Evolutionary conservation across 2,329 filamentous ascomycete genomes (phyloP).

Genomic region (Boeremia lycopersici): DNA sequence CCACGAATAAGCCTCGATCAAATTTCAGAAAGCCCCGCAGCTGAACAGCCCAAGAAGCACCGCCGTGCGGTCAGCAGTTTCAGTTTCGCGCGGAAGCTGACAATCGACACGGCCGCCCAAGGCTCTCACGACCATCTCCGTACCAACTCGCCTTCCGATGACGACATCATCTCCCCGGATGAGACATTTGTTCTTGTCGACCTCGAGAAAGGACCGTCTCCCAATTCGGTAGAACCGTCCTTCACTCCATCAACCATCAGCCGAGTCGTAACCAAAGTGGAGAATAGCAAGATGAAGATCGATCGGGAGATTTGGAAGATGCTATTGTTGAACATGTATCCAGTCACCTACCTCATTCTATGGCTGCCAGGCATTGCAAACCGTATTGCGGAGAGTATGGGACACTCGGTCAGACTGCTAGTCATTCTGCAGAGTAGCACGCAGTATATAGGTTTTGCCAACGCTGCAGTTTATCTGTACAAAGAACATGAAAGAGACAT

Average conservation of each 20-base stretch:
- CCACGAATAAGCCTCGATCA: constrained; percentile 7
- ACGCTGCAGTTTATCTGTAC: constrained; percentile 26
- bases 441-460: constrained; percentile 30
- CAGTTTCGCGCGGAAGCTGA: constrained; percentile 3
- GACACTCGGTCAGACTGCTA: constrained; percentile 11
- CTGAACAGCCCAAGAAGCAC: not conserved
- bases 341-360: constrained; percentile 41
- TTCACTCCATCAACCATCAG: not conserved
- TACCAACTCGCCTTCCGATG: not conserved
- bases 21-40: not conserved
- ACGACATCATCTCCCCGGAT: not conserved
- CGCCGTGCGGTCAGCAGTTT: constrained; percentile 10
- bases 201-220: not conserved
- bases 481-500: constrained; percentile 24
- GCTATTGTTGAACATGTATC: constrained; percentile 44
- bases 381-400: constrained; percentile 26
- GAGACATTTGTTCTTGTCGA: not conserved
- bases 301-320: constrained; percentile 34
- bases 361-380: constrained; percentile 43
- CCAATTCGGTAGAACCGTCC: not conserved
- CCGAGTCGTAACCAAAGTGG: not conserved
- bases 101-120: not conserved
- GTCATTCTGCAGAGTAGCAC: constrained; percentile 24
- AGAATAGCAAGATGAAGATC: not conserved
- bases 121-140: not conserved